Evolutionary conservation across 176 grass and related monocot species (phyloP), one percentile per base, ranked within the genome.

Genomic region (Eleusine indica): DNA sequence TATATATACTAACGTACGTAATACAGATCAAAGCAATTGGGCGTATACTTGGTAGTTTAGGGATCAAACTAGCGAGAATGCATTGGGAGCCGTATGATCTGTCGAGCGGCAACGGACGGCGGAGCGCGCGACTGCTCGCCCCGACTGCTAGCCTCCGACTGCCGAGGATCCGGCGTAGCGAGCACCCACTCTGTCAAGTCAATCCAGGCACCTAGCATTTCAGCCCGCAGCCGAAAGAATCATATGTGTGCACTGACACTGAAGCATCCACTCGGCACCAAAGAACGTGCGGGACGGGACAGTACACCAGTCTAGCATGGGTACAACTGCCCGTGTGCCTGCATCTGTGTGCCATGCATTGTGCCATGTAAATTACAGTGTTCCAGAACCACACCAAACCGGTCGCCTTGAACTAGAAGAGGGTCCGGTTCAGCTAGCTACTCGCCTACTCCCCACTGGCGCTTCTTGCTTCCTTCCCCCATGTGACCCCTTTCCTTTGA

Each of bases 401-500:
- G 14, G 11, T 74, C 47, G 18, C 66, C 68, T 76, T 53, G 64
- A 37, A 70, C 68, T 64, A 63, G 64, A 17, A 57, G 54, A 25
- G 51, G 53, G 53, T 57, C 73, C 40, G 44, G 79, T 78, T 79
- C 57, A 35, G 76, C 60, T 57, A 79, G 17, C 18, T 12, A 46
- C 25, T 25, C 25, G 25, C 1, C 42, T 47, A 47, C 44, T 74
- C 83, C 21, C 83, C 21, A 57, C 21, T 29, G 37, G 48, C 4
- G 32, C 18, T 78, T 75, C 63, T 82, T 30, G 53, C 53, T 18
- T 21, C 21, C 53, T 40, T 65, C 3, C 49, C 41, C 84, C 88
- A 90, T 83, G 88, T 86, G 88, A 86, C 79, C 68, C 57, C 68
- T 79, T 60, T 2, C 57, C 68, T 79, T 60, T 2, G 40, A 44